Base-by-base conservation (phyloP, 805 yeast genomes). In the Wickerhamiella domercqiae region DNA sequence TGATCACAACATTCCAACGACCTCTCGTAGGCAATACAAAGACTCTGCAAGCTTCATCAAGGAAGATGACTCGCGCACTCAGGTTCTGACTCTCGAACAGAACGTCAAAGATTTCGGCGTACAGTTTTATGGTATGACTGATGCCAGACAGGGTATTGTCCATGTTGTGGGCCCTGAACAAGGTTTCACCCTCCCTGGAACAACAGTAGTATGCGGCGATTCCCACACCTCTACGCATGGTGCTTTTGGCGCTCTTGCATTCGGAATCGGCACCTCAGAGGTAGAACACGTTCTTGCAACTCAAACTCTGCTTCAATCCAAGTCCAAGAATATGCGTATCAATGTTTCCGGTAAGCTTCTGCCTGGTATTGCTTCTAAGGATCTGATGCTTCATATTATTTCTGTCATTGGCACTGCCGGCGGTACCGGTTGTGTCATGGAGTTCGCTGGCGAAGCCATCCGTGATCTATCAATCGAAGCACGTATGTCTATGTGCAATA, bases 161-260 rank as follows among this genome's bases (percentile, higher is more conserved):
- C 99, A 90, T 60, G 82, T 90, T 48, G 93, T 90, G 42, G 99
- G 98, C 34, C 99, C 98, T 28, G 98, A 90, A 60, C 97, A 90
- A 63, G 98, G 97, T 36, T 90, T 90, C 64, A 90, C 98, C 25
- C 68, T 90, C 37, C 98, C 98, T 26, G 98, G 98, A 51, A 84
- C 97, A 36, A 90, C 98, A 3, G 95, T 90, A 24, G 99, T 90
- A 32, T 90, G 98, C 64, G 99, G 99, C 60, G 99, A 90, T 60
- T 84, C 96, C 3, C 99, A 90, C 59, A 90, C 98, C 20, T 83
- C 96, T 3, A 90, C 99, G 1, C 98, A 90, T 56, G 98, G 99
- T 52, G 98, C 98, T 32, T 90, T 90, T 56, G 98, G 99, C 45
- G 66, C 97, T 7, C 70, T 90, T 40, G 98, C 98, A 9, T 90